A percentile compares a stretch with the other conserved stretches of the same genome.
Evolutionary conservation across 169 alveolate species (phyloP).

Genomic region (Cryptosporidium tyzzeri): DNA sequence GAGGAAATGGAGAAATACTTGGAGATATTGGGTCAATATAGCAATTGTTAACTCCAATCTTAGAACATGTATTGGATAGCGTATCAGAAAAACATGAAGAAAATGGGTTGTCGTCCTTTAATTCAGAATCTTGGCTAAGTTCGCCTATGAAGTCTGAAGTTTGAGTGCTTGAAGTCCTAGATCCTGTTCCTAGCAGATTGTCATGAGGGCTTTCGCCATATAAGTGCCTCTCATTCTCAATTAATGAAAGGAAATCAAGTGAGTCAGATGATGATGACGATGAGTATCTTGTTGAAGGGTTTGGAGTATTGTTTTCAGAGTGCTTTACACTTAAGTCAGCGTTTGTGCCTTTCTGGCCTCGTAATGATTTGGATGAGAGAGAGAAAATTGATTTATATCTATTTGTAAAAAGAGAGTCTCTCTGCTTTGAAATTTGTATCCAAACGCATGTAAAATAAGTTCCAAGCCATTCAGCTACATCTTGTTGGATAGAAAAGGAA

Average conservation of each 20-base stretch:
- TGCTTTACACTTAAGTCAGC: neutral
- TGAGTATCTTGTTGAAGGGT: conserved; percentile 53
- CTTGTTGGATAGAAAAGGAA: conserved; percentile 70
- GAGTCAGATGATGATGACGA: conserved; percentile 38
- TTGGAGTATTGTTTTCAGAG: conserved; percentile 28
- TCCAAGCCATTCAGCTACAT: conserved; percentile 75
- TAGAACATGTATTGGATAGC: neutral
- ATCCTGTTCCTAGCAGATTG: neutral
- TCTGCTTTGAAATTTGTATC: conserved; percentile 71
- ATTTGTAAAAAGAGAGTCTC: conserved; percentile 20
- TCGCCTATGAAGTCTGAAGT: neutral
- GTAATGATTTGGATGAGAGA: conserved; percentile 29
- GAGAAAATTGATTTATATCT: conserved; percentile 24
- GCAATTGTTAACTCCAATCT: conserved; percentile 7
- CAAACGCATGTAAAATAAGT: conserved; percentile 65
- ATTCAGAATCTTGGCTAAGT: neutral
- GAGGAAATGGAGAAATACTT: conserved; percentile 73
- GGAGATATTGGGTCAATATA: conserved; percentile 60
- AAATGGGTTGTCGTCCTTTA: neutral
- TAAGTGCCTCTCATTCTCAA: conserved; percentile 4
- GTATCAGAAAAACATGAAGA: conserved; percentile 27
- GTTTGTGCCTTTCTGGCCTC: neutral
- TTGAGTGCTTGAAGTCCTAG: neutral
- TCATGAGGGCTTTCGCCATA: neutral
- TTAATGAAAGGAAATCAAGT: conserved; percentile 28